phyloP scores from a whole-genome alignment of 1,284 basidiomycete genomes.

The Limonomyces culmigenus region DNA sequence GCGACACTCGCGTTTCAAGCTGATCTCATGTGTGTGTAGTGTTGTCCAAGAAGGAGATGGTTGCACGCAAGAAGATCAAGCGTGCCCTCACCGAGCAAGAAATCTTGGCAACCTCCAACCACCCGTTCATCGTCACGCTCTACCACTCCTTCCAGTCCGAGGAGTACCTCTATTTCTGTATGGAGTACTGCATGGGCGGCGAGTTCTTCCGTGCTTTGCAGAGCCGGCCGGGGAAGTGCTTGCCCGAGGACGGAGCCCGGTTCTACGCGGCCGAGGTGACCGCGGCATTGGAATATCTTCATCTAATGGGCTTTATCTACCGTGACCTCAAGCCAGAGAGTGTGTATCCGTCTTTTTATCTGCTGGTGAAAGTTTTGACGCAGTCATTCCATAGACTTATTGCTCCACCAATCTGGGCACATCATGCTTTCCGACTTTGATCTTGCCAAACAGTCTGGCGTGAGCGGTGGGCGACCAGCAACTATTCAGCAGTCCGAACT shows the following conservation, averaged over 20 bases:
- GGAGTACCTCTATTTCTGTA: conserved; percentile 92
- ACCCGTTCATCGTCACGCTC: conserved; percentile 94
- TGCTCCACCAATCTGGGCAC: conserved; percentile 97
- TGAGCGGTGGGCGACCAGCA: conserved; percentile 76
- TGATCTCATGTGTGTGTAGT: conserved; percentile 28
- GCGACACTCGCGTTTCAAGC: neutral
- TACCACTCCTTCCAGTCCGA: conserved; percentile 98
- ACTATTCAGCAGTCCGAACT: conserved; percentile 78
- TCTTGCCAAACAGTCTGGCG: conserved; percentile 87
- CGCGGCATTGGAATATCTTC: conserved; percentile 94
- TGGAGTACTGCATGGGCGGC: conserved; percentile 99
- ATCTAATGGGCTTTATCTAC: conserved; percentile 99
- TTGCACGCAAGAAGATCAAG: conserved; percentile 96
- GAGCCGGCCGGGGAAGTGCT: conserved; percentile 88
- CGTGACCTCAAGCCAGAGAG: conserved; percentile 99
- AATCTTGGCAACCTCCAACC: conserved; percentile 89
- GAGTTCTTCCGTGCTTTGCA: conserved; percentile 98
- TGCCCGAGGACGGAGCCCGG: conserved; percentile 86
- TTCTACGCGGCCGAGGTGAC: conserved; percentile 99
- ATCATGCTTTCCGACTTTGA: conserved; percentile 99
- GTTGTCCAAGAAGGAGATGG: conserved; percentile 95
- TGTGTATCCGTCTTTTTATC: conserved; percentile 26
- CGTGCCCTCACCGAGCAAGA: conserved; percentile 93
- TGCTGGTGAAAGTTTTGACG: neutral
- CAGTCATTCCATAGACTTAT: no score